Evolutionary conservation across 306 rosid genomes (phyloP), one percentile per base, ranked within the genome.

Genomic region (Vicia villosa): DNA sequence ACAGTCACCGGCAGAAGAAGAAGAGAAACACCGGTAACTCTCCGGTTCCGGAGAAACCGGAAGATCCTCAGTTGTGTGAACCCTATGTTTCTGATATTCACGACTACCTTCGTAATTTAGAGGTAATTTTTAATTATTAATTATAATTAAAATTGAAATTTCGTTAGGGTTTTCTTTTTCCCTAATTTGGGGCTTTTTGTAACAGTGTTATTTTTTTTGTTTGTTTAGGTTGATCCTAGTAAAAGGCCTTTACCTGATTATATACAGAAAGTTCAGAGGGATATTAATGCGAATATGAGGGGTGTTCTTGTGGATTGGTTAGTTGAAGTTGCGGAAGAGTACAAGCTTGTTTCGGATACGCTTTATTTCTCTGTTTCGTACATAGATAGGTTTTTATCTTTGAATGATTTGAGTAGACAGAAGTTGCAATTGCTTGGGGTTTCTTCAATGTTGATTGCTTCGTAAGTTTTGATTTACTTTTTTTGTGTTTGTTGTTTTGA

Each of bases 241-340:
- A 81, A 86, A 81, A 82, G 95, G 24, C 97, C 99, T 1, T 24
- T 80, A 5, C 72, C 86, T 0, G 84, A 88, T 80, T 94, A 87
- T 64, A 14, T 87, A 2, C 88, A 81, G 42, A 85, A 66, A 56
- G 79, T 88, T 77, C 97, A 94, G 87, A 84, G 41, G n/a, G 96
- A 90, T 43, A 17, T 94, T 26, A 83, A 81, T 79, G 81, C 89
- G 2, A 83, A 74, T 47, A 90, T 94, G 97, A 83, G 97, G 41
- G 95, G 91, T 45, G 69, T 87, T 26, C 55, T 94, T 63, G 92
- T 94, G 11, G 97, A 94, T 79, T 94, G 99, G 99, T 79, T 94
- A 70, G 92, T 94, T 12, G 95, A 91, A 47, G 97, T 94, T 73
- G 90, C 99, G 0, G 99, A 94, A 65, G 97, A 94, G 30, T 88